Percentiles rank a stretch among this genome's conserved stretches.
phyloP scores from a whole-genome alignment of 805 yeast species.

The Phaffomyces thermotolerans region DNA sequence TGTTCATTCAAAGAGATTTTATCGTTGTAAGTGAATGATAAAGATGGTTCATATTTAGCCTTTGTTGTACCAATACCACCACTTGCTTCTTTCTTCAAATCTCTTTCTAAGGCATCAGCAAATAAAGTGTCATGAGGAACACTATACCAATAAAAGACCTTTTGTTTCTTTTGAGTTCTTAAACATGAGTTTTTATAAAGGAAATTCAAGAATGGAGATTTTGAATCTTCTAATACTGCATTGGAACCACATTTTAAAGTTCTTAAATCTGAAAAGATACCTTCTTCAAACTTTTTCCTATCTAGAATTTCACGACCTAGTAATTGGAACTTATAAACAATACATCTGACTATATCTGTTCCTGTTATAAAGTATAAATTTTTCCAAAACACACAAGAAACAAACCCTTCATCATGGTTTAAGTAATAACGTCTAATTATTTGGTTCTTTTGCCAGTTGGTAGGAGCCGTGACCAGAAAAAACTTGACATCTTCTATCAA shows the following conservation, averaged over 20 bases:
- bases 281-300: slow-evolving; percentile 93
- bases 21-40: slow-evolving; percentile 63
- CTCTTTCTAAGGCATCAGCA: slow-evolving; percentile 90
- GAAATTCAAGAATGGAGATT: slow-evolving; percentile 77
- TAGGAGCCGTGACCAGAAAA: slow-evolving; percentile 90
- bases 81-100: slow-evolving; percentile 66
- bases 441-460: slow-evolving; percentile 86
- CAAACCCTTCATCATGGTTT: slow-evolving; percentile 85
- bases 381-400: slow-evolving; percentile 91
- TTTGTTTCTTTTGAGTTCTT: slow-evolving; percentile 93
- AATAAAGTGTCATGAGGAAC: slow-evolving; percentile 91
- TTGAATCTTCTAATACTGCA: slow-evolving; percentile 82
- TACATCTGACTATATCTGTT: slow-evolving; percentile 90
- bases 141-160: slow-evolving; percentile 93
- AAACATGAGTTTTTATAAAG: slow-evolving; percentile 80
- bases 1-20: slow-evolving; percentile 47
- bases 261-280: slow-evolving; percentile 86
- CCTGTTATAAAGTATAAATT: slow-evolving; percentile 87
- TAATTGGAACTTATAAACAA: slow-evolving; percentile 80
- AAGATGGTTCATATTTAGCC: slow-evolving; percentile 70
- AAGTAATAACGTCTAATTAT: slow-evolving; percentile 78
- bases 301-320: slow-evolving; percentile 83
- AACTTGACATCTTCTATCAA: slow-evolving; percentile 73
- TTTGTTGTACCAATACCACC: slow-evolving; percentile 64
- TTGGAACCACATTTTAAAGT: slow-evolving; percentile 79